Percentiles rank a stretch among this genome's conserved stretches.
Conservation (phyloP, 176 grass and related monocot genomes). For the Musa beccarii region DNA sequence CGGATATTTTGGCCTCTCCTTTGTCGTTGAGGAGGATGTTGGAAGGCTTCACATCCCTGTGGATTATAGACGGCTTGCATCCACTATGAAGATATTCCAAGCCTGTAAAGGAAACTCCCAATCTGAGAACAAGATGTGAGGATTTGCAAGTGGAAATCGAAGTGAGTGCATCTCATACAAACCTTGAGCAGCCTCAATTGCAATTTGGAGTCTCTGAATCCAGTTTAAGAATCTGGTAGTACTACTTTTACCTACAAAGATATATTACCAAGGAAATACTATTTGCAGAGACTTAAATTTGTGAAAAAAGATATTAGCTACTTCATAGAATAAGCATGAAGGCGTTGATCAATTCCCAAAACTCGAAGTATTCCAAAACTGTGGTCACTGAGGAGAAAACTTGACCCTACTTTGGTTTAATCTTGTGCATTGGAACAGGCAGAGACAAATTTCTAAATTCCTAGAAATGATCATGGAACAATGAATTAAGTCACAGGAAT, state of each 20-base stretch:
- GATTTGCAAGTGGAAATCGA: neutral
- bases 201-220: neutral
- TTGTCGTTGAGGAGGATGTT: conserved; percentile 7
- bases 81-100: conserved; percentile 6
- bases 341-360: too few species aligned
- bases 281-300: neutral
- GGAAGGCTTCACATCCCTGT: neutral
- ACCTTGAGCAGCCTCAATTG: neutral
- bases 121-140: neutral
- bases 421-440: too few species aligned
- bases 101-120: neutral
- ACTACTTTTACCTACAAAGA: neutral
- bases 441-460: too few species aligned
- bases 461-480: too few species aligned
- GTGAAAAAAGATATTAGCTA: neutral
- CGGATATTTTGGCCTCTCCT: neutral
- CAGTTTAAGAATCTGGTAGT: neutral
- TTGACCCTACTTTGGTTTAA: too few species aligned
- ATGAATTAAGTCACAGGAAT: too few species aligned
- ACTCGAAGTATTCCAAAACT: too few species aligned
- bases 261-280: neutral
- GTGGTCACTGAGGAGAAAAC: too few species aligned
- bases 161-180: neutral
- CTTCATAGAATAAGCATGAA: too few species aligned
- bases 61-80: neutral